Percentiles rank a stretch among this genome's conserved stretches.
Conservation (phyloP, 345 rosid genomes). For the Capsella bursapastoris region DNA sequence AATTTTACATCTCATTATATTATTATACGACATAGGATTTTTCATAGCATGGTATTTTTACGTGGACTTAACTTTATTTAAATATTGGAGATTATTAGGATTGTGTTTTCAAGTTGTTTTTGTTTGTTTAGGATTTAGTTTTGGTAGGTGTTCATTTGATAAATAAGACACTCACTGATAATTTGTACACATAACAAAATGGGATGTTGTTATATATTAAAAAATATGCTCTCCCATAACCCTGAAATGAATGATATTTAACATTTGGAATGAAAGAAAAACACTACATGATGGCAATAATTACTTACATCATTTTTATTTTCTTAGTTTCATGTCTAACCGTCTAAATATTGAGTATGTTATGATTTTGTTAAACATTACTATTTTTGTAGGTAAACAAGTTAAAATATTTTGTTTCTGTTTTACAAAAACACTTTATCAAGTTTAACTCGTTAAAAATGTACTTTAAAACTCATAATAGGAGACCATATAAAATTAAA, state of each 20-base stretch:
- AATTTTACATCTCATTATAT: no score
- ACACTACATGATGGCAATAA: background rate
- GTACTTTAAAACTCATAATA: background rate
- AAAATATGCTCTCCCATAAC: no score
- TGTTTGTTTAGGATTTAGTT: background rate
- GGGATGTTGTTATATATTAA: no score
- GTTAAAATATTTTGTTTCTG: background rate
- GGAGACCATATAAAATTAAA: background rate
- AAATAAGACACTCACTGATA: background rate
- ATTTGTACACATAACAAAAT: no score
- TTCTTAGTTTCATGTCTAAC: background rate
- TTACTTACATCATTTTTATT: background rate
- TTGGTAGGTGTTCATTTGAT: background rate
- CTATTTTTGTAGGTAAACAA: background rate
- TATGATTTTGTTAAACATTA: background rate
- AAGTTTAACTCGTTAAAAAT: background rate
- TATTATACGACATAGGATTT: no score
- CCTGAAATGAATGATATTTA: no score
- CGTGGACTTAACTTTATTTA: no score
- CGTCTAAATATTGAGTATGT: background rate
- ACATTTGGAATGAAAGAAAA: background rate
- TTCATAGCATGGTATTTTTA: no score
- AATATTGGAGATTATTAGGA: no score
- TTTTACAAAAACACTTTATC: background rate
- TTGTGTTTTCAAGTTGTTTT: no score